Evolutionary conservation across 768 basidiomycete genomes (phyloP), one percentile per base, ranked within the genome.

Genomic region (Amanita rubescens): DNA sequence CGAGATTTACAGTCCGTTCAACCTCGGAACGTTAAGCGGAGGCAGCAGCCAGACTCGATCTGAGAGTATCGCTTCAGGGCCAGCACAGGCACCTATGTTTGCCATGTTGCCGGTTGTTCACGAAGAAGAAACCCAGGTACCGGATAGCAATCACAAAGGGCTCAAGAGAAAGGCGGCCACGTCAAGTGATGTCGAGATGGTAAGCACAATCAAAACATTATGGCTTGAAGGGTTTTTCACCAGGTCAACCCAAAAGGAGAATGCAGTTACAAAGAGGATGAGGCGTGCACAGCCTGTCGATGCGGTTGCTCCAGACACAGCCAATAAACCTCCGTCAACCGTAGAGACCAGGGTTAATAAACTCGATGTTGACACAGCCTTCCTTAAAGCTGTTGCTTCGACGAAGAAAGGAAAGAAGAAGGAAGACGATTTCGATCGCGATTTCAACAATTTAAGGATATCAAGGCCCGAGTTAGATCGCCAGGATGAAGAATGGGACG

Each of bases 361-460:
- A n/a, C 80, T 77, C 0, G 88, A 90, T 61, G 80, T 71, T n/a
- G 87, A 90, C 58, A 70, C 69, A 1, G 78, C 74, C 0, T 89
- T 90, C 62, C 69, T 90, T 25, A 84, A 81, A 55, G 88, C 88
- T 0, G 70, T 90, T 24, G 85, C 87, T 8, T 85, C 85, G 1
- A 84, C 72, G 19, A 89, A 87, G 60, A 74, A 76, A 17, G 84
- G 81, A 1, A 87, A 84, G 71, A 83, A 76, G 61, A 58, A 67
- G 2, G 86, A 87, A 62, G 84, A 87, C 60, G 72, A 73, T 3
- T 87, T 87, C 55, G 88, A 91, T 67, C 76, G 84, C 15, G 88
- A 90, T 54, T 91, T 91, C 61, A 88, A 89, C 62, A 80, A 84
- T 41, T 69, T 90, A 53, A 81, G 79, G 59, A 85, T 90, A 42